phyloP scores from a whole-genome alignment of 2,329 filamentous ascomycete species.

The Colletotrichum eleusines region DNA sequence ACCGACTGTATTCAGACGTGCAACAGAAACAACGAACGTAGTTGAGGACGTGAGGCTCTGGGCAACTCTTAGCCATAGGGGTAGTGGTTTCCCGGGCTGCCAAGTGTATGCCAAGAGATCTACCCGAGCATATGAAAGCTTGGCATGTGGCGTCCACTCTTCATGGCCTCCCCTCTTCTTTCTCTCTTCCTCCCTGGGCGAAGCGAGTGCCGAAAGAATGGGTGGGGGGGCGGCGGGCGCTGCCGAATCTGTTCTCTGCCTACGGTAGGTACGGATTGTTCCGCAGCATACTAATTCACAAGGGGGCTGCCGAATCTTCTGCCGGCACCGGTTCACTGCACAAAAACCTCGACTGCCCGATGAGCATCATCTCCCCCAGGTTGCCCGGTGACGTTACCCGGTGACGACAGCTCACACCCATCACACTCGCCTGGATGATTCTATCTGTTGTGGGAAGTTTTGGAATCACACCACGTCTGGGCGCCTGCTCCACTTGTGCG shows the following conservation, averaged over 20 bases:
- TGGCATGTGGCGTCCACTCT: constrained; percentile 22
- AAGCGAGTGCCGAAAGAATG: background rate
- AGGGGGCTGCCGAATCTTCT: background rate
- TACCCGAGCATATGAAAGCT: constrained; percentile 35
- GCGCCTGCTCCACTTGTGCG: background rate
- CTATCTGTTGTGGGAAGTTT: background rate
- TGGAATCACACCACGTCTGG: background rate
- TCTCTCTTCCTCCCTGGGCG: background rate
- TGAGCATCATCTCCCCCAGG: background rate
- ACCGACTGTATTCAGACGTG: no score
- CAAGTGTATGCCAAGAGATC: constrained; percentile 39
- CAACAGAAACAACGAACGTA: background rate
- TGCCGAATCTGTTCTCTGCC: background rate
- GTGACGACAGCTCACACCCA: background rate
- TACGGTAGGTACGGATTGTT: no score
- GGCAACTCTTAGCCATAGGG: background rate
- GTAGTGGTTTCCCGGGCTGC: constrained; percentile 25
- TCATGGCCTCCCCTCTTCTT: background rate
- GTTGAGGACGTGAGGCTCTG: background rate
- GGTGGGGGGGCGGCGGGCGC: background rate
- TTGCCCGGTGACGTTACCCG: no score
- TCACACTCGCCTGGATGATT: background rate
- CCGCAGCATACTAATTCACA: background rate
- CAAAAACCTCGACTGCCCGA: background rate
- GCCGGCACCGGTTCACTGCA: background rate